Evolutionary conservation across 2,329 filamentous ascomycete species (phyloP).

Genomic region (Pseudopithomyces maydicus): DNA sequence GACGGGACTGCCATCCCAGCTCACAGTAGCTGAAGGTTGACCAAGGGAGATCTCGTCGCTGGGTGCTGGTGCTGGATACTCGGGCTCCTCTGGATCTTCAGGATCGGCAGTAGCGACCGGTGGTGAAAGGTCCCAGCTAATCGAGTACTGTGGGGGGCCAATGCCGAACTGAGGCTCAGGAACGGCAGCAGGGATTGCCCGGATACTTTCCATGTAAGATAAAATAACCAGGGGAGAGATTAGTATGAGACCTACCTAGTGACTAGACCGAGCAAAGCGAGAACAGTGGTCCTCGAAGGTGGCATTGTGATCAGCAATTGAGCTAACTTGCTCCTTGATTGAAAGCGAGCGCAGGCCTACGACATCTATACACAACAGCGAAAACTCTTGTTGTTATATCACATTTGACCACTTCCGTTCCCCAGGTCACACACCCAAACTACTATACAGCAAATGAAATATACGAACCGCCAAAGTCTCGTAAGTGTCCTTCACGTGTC

Average conservation of each 20-base stretch:
- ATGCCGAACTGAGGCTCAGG: slow-evolving; percentile 18
- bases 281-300: slow-evolving; percentile 26
- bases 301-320: slow-evolving; percentile 22
- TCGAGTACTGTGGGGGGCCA: slow-evolving; percentile 19
- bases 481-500: slow-evolving; percentile 24
- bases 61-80: slow-evolving; percentile 1
- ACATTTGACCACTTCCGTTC: slow-evolving; percentile 20
- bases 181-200: slow-evolving; percentile 24
- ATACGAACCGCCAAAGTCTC: slow-evolving; percentile 31
- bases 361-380: slow-evolving; percentile 11
- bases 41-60: not conserved
- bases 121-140: slow-evolving; percentile 14
- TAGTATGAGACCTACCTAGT: slow-evolving; percentile 22
- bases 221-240: not conserved
- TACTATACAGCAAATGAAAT: slow-evolving; percentile 40
- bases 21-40: slow-evolving; percentile 10
- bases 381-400: slow-evolving; percentile 32
- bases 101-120: slow-evolving; percentile 1
- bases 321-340: slow-evolving; percentile 7
- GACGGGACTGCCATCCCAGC: slow-evolving; percentile 20
- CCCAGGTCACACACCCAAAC: slow-evolving; percentile 18
- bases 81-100: slow-evolving; percentile 6
- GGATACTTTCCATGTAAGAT: slow-evolving; percentile 21
- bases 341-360: slow-evolving; percentile 10
- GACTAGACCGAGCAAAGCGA: slow-evolving; percentile 32